phyloP scores from a whole-genome alignment of 1,284 basidiomycete genomes.

The Melampsora larici-populina region DNA sequence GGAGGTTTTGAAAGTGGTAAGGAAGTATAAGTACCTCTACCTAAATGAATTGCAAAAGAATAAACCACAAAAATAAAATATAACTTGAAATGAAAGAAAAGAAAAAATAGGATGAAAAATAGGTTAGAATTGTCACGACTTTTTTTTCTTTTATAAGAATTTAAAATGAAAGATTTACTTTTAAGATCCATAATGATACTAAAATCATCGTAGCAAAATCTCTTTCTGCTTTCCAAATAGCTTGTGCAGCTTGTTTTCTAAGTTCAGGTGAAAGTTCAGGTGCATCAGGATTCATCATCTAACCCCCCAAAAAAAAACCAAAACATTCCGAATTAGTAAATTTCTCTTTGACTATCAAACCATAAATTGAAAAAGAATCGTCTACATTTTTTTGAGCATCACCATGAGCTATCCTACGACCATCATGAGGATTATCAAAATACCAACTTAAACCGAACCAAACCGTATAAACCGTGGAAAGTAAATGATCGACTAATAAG shows the following conservation, averaged over 20 bases:
- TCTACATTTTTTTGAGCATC: slow-evolving; percentile 76
- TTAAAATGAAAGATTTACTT: too few species aligned
- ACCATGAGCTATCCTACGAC: slow-evolving; percentile 71
- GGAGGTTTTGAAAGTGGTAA: slow-evolving; percentile 63
- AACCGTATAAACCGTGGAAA: slow-evolving; percentile 87
- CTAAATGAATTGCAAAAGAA: slow-evolving; percentile 88
- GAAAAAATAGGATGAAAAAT: background rate
- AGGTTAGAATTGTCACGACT: too few species aligned
- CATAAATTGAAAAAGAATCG: too few species aligned
- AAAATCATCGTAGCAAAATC: slow-evolving; percentile 74
- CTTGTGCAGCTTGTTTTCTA: slow-evolving; percentile 67
- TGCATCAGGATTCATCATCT: slow-evolving; percentile 49
- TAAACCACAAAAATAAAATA: slow-evolving; percentile 89
- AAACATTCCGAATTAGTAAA: too few species aligned
- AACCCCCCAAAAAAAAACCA: background rate
- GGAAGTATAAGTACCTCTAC: slow-evolving; percentile 81
- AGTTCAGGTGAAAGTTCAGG: slow-evolving; percentile 55
- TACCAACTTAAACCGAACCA: slow-evolving; percentile 88
- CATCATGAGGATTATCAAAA: slow-evolving; percentile 85
- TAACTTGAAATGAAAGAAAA: slow-evolving; percentile 60
- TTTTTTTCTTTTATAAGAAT: too few species aligned
- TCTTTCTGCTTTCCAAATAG: slow-evolving; percentile 87
- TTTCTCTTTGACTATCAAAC: too few species aligned
- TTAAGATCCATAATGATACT: slow-evolving; percentile 76
- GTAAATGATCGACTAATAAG: slow-evolving; percentile 84